Conservation (phyloP, 208 protist genomes). For the Trypanosomatidae sp. region DNA sequence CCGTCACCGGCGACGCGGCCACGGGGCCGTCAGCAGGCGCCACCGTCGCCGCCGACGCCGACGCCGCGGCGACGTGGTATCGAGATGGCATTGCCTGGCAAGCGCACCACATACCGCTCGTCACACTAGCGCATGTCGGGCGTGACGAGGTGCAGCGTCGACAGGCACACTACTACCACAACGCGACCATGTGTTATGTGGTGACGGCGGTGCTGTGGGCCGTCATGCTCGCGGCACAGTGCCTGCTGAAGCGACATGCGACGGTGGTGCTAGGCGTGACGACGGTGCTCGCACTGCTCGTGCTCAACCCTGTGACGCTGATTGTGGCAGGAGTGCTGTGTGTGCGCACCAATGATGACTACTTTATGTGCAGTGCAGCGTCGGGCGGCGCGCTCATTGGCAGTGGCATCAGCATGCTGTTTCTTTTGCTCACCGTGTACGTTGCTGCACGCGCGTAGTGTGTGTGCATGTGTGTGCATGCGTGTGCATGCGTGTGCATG, state of each 20-base stretch:
- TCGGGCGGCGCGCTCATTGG: constrained; percentile 63
- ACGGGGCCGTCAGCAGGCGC: constrained; percentile 41
- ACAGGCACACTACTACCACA: constrained; percentile 53
- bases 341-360: constrained; percentile 24
- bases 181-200: constrained; percentile 40
- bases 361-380: constrained; percentile 49
- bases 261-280: constrained; percentile 44
- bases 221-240: constrained; percentile 46
- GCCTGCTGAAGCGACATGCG: constrained; percentile 26
- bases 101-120: constrained; percentile 44
- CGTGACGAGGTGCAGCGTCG: constrained; percentile 13
- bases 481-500: constrained; percentile 10
- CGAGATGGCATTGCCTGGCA: constrained; percentile 21
- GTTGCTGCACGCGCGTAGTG: constrained; percentile 23
- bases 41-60: constrained; percentile 25
- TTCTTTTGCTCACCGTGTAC: constrained; percentile 38
- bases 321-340: constrained; percentile 52
- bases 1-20: too few relatives aligned
- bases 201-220: constrained; percentile 26
- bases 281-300: constrained; percentile 29
- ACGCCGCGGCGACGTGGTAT: constrained; percentile 55
- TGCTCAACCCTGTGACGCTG: constrained; percentile 64
- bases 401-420: constrained; percentile 35
- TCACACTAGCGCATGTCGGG: constrained; percentile 9
- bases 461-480: neutral